These are phyloP conservation scores for Ogataea saltuana DNA, from an alignment of 805 yeast species.

Conservation along the genomic window DNA sequence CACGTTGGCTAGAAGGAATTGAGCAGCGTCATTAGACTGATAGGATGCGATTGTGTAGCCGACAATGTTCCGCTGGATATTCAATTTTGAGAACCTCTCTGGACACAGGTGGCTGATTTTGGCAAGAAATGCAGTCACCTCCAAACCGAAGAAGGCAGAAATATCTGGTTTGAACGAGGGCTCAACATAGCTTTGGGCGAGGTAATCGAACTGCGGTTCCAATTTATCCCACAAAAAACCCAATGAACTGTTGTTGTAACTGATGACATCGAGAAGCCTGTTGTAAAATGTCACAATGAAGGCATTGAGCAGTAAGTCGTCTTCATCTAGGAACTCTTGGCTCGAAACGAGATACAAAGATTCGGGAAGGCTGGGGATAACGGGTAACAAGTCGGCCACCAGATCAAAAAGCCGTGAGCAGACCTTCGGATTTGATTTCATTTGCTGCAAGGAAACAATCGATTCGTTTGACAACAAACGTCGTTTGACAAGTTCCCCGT, in stretches of 20 bases:
- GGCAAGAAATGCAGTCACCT: conserved; percentile 23
- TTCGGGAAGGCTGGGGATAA: conserved; percentile 28
- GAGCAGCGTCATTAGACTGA: conserved; percentile 18
- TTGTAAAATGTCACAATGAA: conserved; percentile 35
- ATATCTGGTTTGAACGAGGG: conserved; percentile 27
- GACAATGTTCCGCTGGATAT: conserved; percentile 26
- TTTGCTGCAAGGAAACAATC: conserved; percentile 21
- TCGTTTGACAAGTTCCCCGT: conserved; percentile 35
- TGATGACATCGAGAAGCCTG: conserved; percentile 24
- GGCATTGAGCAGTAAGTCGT: conserved; percentile 35
- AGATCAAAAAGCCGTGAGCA: conserved; percentile 36
- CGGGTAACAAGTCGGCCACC: conserved; percentile 29
- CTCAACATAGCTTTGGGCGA: conserved; percentile 28
- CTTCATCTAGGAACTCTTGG: conserved; percentile 23
- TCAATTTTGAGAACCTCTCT: conserved; percentile 25
- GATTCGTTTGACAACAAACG: conserved; percentile 32
- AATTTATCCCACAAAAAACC: conserved; percentile 18
- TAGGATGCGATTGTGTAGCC: conserved; percentile 19
- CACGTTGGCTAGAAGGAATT: conserved; percentile 28
- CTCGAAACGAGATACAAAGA: conserved; percentile 28
- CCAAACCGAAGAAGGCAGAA: conserved; percentile 26
- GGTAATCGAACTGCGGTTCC: conserved; percentile 25
- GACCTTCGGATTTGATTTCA: conserved; percentile 28
- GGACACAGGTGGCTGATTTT: conserved; percentile 21
- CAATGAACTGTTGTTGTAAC: conserved; percentile 1